Conservation (phyloP, 805 yeast species). For the Lachancea quebecensis region DNA sequence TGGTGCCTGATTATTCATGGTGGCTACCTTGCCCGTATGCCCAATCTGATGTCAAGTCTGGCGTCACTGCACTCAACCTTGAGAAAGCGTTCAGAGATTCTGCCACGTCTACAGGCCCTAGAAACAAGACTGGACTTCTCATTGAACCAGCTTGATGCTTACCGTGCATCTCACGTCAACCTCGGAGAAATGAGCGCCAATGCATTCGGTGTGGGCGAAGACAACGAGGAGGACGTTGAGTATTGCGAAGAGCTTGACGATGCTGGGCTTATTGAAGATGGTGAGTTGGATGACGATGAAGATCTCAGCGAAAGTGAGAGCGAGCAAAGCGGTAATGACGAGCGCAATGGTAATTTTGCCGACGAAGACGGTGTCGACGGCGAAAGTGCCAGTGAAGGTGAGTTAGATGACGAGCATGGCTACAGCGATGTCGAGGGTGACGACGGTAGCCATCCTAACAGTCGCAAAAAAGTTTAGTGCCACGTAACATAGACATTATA, state of each 20-base stretch:
- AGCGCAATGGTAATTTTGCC: constrained; percentile 11
- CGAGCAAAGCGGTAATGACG: constrained; percentile 33
- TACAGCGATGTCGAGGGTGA: constrained; percentile 37
- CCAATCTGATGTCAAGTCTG: constrained; percentile 48
- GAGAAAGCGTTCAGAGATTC: constrained; percentile 53
- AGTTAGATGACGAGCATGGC: constrained; percentile 28
- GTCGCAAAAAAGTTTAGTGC: too few relatives aligned
- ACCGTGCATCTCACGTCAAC: constrained; percentile 45
- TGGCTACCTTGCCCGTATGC: constrained; percentile 44
- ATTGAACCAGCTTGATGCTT: constrained; percentile 55
- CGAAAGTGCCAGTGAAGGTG: constrained; percentile 6
- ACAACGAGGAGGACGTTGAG: constrained; percentile 50
- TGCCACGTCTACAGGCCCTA: constrained; percentile 68
- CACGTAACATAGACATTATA: too few relatives aligned
- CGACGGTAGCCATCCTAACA: too few relatives aligned
- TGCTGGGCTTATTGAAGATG: constrained; percentile 41
- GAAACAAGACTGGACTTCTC: constrained; percentile 74
- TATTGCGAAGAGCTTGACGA: constrained; percentile 60
- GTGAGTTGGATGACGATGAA: constrained; percentile 36
- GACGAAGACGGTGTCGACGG: constrained; percentile 11
- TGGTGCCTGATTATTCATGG: constrained; percentile 84
- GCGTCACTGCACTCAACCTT: constrained; percentile 61
- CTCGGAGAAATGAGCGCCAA: constrained; percentile 30
- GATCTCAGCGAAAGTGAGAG: constrained; percentile 32
- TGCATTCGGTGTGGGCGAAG: constrained; percentile 7